These are phyloP conservation scores for Panellus pusillus DNA, from an alignment of 768 basidiomycete genomes.

Conservation along the genomic window DNA sequence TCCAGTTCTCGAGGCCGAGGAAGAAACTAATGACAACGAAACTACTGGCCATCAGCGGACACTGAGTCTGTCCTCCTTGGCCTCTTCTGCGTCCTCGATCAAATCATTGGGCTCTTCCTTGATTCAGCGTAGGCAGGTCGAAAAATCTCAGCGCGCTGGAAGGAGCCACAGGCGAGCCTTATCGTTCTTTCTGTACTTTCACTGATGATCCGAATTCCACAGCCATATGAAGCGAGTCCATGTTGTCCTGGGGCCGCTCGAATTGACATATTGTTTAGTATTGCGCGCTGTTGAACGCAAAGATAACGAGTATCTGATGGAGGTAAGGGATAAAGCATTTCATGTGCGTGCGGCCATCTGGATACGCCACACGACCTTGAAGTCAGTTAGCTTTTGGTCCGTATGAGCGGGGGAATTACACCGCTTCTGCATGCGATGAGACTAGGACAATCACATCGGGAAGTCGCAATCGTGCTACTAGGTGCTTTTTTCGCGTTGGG, in stretches of 20 bases:
- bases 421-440: conserved; percentile 91
- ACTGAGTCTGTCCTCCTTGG: conserved; percentile 23
- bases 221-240: conserved; percentile 15
- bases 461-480: conserved; percentile 83
- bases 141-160: conserved; percentile 37
- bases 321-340: conserved; percentile 77
- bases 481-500: conserved; percentile 91
- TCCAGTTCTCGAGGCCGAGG: no score
- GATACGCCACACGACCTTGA: neutral
- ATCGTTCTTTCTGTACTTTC: neutral
- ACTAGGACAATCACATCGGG: conserved; percentile 70
- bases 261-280: conserved; percentile 44
- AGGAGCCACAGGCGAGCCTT: conserved; percentile 50
- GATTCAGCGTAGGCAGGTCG: conserved; percentile 11
- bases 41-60: conserved; percentile 24
- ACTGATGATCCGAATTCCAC: neutral
- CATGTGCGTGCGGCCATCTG: conserved; percentile 50
- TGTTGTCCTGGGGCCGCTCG: neutral
- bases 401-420: conserved; percentile 81
- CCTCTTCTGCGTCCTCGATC: conserved; percentile 34
- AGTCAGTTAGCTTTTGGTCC: conserved; percentile 63
- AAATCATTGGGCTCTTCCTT: conserved; percentile 29
- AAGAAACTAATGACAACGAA: no score
- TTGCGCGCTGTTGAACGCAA: conserved; percentile 84
- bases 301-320: conserved; percentile 82